These are phyloP conservation scores for Botrytis pseudocinerea DNA, from an alignment of 2,329 filamentous ascomycete species.

Conservation along the genomic window DNA sequence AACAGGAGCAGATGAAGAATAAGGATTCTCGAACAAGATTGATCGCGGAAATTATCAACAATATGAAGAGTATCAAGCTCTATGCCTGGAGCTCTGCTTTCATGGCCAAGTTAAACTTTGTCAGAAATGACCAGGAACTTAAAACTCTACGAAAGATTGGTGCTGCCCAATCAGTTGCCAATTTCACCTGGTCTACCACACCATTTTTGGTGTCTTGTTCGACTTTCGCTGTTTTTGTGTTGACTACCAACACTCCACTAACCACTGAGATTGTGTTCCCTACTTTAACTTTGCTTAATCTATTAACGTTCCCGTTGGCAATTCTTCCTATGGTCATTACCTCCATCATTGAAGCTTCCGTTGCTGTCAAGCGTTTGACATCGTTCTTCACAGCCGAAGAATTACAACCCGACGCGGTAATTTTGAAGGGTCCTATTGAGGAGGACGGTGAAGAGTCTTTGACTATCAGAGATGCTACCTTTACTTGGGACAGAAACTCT, in stretches of 20 bases:
- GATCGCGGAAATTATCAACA: slow-evolving; percentile 97
- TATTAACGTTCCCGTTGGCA: slow-evolving; percentile 91
- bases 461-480: slow-evolving; percentile 77
- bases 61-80: slow-evolving; percentile 99
- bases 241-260: slow-evolving; percentile 76
- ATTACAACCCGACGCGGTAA: slow-evolving; percentile 81
- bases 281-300: slow-evolving; percentile 87
- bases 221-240: slow-evolving; percentile 91
- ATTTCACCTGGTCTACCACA: slow-evolving; percentile 97
- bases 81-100: slow-evolving; percentile 98
- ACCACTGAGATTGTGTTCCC: slow-evolving; percentile 97
- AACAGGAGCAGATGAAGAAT: slow-evolving; percentile 98
- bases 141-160: slow-evolving; percentile 96
- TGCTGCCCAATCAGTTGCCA: slow-evolving; percentile 88
- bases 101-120: slow-evolving; percentile 94
- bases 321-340: slow-evolving; percentile 98
- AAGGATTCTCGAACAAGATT: slow-evolving; percentile 90
- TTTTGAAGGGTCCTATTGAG: slow-evolving; percentile 65
- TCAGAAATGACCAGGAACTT: slow-evolving; percentile 92
- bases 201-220: slow-evolving; percentile 97
- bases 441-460: slow-evolving; percentile 84
- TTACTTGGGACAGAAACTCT: slow-evolving; percentile 91
- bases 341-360: slow-evolving; percentile 91
- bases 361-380: slow-evolving; percentile 83
- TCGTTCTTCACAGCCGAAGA: slow-evolving; percentile 86